Evolutionary conservation across 306 rosid species (phyloP), one percentile per base, ranked within the genome.

Genomic region (Rosa multiflora): DNA sequence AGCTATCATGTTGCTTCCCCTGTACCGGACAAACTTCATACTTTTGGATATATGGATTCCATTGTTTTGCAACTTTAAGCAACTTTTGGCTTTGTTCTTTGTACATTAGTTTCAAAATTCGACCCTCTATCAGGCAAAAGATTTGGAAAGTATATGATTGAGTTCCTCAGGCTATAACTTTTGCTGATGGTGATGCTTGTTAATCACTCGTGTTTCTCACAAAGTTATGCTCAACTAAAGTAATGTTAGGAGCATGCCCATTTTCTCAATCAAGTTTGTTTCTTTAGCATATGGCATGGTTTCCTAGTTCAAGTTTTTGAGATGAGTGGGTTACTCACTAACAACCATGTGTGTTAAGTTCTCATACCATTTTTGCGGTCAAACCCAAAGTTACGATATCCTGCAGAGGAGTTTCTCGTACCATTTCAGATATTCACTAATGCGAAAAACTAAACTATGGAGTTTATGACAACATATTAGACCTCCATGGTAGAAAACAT

Each of bases 61-160:
- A 76, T 66, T 66, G 69, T 44, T 44, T 39, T 20, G 61, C 47
- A 48, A 49, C 78, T 77, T 72, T 77, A 63, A 39, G 62, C 43
- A 62, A 39, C 86, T 78, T 79, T 79, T 67, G 32, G 47, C 61
- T 40, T 68, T 79, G 51, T 43, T 44, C 35, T 72, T 67, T 66
- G 73, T 49, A 42, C 67, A 49, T 12, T 42, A 26, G 74, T 72
- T 49, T 51, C 37, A 56, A 72, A 73, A 52, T 52, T 78, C 56
- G 72, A 73, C 23, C 26, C 26, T 37, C 23, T 37, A 23, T 44
- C 58, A 44, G 17, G 64, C 46, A 59, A 10, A n/a, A 35, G 66
- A 42, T 72, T 18, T 37, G 14, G 4, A 29, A 1, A 1, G 43
- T 40, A 6, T 29, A 32, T 15, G 70, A 43, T 17, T 26, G 44